Percentiles rank a stretch among this genome's conserved stretches.
phyloP scores from a whole-genome alignment of 768 basidiomycete species.

The Lyophyllum decastes region DNA sequence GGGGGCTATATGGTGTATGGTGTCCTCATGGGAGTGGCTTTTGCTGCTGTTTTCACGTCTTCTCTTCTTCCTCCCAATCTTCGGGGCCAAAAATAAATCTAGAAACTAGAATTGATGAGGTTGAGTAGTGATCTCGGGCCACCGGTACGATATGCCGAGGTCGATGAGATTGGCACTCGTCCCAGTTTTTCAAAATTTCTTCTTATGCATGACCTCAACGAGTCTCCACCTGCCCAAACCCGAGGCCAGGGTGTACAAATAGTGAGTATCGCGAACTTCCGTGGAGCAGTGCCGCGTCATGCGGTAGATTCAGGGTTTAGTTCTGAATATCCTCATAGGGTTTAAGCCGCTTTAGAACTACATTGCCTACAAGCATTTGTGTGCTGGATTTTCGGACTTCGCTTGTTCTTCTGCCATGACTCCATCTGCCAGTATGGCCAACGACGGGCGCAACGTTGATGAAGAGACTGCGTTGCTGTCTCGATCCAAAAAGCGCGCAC shows the following conservation, averaged over 20 bases:
- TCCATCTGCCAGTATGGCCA: constrained; percentile 7
- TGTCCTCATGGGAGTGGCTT: constrained; percentile 9
- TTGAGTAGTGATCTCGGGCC: not conserved
- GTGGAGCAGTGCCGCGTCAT: too few species aligned
- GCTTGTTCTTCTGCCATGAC: not conserved
- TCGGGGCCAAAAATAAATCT: not conserved
- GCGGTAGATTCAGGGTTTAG: too few species aligned
- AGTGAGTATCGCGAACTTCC: too few species aligned
- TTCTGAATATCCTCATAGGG: too few species aligned
- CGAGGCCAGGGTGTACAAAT: too few species aligned
- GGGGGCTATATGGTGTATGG: constrained; percentile 19
- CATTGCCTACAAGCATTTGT: not conserved
- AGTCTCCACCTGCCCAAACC: too few species aligned
- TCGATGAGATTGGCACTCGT: not conserved
- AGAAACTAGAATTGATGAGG: not conserved
- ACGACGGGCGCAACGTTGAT: constrained; percentile 19
- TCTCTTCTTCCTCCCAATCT: constrained; percentile 7
- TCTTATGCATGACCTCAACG: not conserved
- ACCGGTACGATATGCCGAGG: not conserved
- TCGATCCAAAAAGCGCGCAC: constrained; percentile 14
- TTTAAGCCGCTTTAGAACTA: too few species aligned
- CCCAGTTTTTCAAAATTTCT: too few species aligned
- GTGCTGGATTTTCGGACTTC: not conserved
- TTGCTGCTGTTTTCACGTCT: constrained; percentile 10
- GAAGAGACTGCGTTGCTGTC: constrained; percentile 40